These are phyloP conservation scores for Penicillium coffeae DNA, from an alignment of 495 filamentous ascomycete species.

Conservation along the genomic window DNA sequence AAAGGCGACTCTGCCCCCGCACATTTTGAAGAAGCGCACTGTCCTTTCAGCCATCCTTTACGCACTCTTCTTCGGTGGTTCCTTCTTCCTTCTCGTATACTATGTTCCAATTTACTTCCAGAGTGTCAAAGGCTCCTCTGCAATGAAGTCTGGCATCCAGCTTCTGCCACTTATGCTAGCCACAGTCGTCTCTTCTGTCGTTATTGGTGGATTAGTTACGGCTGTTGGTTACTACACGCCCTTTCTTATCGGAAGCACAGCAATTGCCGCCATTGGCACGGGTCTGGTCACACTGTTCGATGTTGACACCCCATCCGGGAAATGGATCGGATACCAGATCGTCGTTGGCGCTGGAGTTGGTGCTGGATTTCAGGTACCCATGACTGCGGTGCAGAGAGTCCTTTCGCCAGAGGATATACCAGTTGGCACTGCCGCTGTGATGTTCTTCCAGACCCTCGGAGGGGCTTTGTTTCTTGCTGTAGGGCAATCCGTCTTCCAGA, in stretches of 20 bases:
- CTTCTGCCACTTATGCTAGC: constrained; percentile 50
- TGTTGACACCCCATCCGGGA: constrained; percentile 35
- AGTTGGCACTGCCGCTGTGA: constrained; percentile 48
- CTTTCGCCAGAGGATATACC: constrained; percentile 19
- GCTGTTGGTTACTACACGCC: constrained; percentile 23
- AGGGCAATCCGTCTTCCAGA: constrained; percentile 61
- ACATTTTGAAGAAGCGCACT: constrained; percentile 31
- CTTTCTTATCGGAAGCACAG: constrained; percentile 6
- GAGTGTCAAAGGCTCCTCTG: constrained; percentile 37
- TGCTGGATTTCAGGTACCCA: constrained; percentile 42
- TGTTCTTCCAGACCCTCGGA: constrained; percentile 68
- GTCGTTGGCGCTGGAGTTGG: constrained; percentile 54
- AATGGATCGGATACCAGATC: constrained; percentile 60
- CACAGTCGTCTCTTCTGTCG: constrained; percentile 23
- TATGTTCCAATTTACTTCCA: constrained; percentile 69
- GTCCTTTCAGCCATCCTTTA: constrained; percentile 33
- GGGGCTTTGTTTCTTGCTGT: constrained; percentile 64
- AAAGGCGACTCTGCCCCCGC: constrained; percentile 24
- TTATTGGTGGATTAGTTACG: constrained; percentile 15
- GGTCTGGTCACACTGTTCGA: constrained; percentile 44
- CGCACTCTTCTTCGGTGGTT: constrained; percentile 35
- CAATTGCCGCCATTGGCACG: constrained; percentile 31
- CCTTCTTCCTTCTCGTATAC: constrained; percentile 48
- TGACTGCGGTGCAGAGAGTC: constrained; percentile 29
- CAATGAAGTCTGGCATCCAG: constrained; percentile 46